Base-by-base conservation (phyloP, 352 stramenopile species). In the Pythium scleroteichum region DNA sequence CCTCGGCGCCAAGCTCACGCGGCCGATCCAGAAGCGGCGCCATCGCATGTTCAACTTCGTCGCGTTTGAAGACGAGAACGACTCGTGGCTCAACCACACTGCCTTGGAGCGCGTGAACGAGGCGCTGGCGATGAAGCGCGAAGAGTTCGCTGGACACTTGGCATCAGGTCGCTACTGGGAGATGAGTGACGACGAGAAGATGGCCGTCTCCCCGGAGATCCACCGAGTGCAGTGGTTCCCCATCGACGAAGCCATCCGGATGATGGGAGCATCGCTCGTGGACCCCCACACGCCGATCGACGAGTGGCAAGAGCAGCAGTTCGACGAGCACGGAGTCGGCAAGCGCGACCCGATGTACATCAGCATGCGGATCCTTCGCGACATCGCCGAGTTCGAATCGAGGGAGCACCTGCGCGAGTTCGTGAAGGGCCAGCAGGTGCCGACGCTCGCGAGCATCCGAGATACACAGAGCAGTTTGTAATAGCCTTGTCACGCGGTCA, bases 1-100 rank as follows among this genome's bases (percentile, higher is more conserved):
- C 40, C 53, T 80, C 32, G 59, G 66, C 14, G 59, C 74, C n/a
- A 81, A 83, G 47, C 50, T 79, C 45, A 88, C 78, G 35, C 59
- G 72, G 4, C 57, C 75, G 8, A 73, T 88, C 50, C 71, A 81
- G 48, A 51, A 50, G 3, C 62, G 60, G 16, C 75, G 76, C 39
- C 71, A 87, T 60, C 66, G 73, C 53, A 88, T 88, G 78, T 75
- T 84, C 65, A 88, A 88, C 55, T 88, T 88, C 56, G 66, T 87
- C 0, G 74, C 75, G 7, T 77, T 88, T n/a, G 64, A 72, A n/a
- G 65, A 78, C 13, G 78, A 88, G 42, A 88, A 88, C 57, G 22
- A 40, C 0, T 26, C 62, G 48, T 83, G 73, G 72, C 69, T 88
- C 47, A 73, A 68, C 24, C 56, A 61, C 22, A 54, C 60, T 2